Base-by-base conservation (phyloP, 2,329 filamentous ascomycete genomes). In the Arthroderma uncinatum region DNA sequence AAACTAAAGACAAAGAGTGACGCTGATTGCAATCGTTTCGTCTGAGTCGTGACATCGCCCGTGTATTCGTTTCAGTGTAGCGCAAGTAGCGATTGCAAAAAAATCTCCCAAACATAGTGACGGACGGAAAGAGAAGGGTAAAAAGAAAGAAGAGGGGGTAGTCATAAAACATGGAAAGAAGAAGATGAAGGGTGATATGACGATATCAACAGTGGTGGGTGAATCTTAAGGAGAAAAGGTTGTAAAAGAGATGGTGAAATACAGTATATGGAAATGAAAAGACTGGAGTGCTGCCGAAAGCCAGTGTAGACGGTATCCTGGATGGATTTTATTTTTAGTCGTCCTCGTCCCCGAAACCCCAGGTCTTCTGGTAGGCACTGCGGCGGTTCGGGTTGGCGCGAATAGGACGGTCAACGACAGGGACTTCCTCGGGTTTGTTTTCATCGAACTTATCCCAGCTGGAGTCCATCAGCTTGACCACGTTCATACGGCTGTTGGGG, bases 381-480 rank as follows among this genome's bases (percentile, higher is more conserved):
- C 61, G 61, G 33, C 66, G 60, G 6, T 62, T 57, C 9, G 62
- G 65, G 60, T 66, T 64, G 42, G 48, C 61, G 14, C 65, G 57
- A 9, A 64, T 64, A 2, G 59, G 39, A 2, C 65, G 61, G 42
- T 60, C 63, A 54, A 67, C 65, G 47, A 61, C 62, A 25, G 47
- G 28, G 25, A 16, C 21, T 14, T 69, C 65, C 55, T 70, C 64
- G 6, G 68, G 64, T 55, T 69, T 64, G 4, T 71, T 68, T 16
- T 67, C 66, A 33, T 68, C 65, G 53, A 76, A 74, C 50, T 71
- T 71, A 52, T 74, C 72, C 78, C 76, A 79, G n/a, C 70, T 70
- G 50, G 84, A 74, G 64, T 86, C 81, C 82, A 89, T 86, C 77
- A 82, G 85, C 71, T 86, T 84, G 55, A 87, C 80, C 2, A 79